Percentiles rank a stretch among this genome's conserved stretches.
phyloP scores from a whole-genome alignment of 768 basidiomycete species.

The Tephrocybe sp. region DNA sequence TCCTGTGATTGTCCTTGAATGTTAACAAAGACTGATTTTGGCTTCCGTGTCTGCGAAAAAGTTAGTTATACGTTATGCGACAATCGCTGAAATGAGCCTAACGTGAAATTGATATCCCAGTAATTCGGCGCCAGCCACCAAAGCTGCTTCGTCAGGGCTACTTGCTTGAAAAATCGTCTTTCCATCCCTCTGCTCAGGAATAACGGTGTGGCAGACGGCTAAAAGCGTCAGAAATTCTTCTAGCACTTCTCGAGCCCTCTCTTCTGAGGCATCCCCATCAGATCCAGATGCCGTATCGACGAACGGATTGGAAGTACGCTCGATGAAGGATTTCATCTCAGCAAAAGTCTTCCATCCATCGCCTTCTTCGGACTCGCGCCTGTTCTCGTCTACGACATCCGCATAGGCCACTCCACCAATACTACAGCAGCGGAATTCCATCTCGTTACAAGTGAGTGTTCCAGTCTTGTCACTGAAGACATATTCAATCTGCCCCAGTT shows the following conservation, averaged over 20 bases:
- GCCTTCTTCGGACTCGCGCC: conserved; percentile 58
- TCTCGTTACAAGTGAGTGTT: conserved; percentile 94
- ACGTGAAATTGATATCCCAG: conserved; percentile 95
- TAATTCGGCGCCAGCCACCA: conserved; percentile 91
- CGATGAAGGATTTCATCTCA: conserved; percentile 59
- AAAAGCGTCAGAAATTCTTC: conserved; percentile 78
- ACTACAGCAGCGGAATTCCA: conserved; percentile 93
- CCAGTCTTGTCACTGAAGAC: conserved; percentile 96
- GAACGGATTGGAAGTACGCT: conserved; percentile 58
- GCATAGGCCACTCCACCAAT: conserved; percentile 89
- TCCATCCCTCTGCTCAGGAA: conserved; percentile 87
- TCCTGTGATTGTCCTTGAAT: conserved; percentile 70
- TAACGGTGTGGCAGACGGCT: conserved; percentile 97
- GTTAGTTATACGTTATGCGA: not conserved
- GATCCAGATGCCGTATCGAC: conserved; percentile 40
- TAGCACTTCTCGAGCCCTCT: conserved; percentile 51
- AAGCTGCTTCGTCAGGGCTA: conserved; percentile 95
- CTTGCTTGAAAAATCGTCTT: conserved; percentile 94
- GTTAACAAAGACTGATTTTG: conserved; percentile 90
- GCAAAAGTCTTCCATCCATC: conserved; percentile 79
- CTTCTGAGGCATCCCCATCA: conserved; percentile 21
- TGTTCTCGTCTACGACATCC: conserved; percentile 85
- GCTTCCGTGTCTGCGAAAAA: conserved; percentile 77
- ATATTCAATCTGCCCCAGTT: conserved; percentile 96
- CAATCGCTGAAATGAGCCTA: conserved; percentile 26